Base-by-base conservation (phyloP, 2,329 filamentous ascomycete genomes). In the Clonostachys rosea region DNA sequence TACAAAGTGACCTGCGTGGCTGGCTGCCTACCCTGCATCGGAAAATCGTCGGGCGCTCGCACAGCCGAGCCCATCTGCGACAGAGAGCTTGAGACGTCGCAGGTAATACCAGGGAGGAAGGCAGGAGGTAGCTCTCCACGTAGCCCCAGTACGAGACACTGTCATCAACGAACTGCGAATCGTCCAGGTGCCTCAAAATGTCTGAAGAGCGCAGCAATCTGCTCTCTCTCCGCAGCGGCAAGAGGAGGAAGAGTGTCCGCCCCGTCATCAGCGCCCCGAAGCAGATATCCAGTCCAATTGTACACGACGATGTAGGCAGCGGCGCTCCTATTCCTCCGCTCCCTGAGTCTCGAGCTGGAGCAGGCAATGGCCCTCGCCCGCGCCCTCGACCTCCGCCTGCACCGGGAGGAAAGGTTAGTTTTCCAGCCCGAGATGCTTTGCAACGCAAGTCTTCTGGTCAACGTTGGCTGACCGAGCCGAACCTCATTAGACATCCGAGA, bases 191-290 rank as follows among this genome's bases (percentile, higher is more conserved):
- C n/a, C 35, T 30, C 20, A 59, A 48, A 55, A 85, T 85, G 81
- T 82, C 80, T 13, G 80, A 84, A 55, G 79, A 83, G 56, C 72
- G 75, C 54, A 75, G 72, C 62, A 81, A 78, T 64, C 79, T 83
- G 55, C 24, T 30, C 9, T 86, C 83, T 49, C 74, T 86, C 48
- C 74, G 83, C 37, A 83, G 73, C 61, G 79, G 78, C 47, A 84
- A 83, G 65, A 71, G 81, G 56, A 84, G 83, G 59, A 70, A 65
- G 42, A 84, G 82, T 58, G 70, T 65, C 42, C 76, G 81, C n/a
- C 79, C 80, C 16, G 69, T 69, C 48, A 84, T 85, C 60, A 84
- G 80, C 60, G 76, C 81, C 7, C 80, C 81, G 30, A 72, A 74
- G 52, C 79, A 84, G 61, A 85, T 86, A 54, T 84, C 81, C 5